A percentile compares a stretch with the other conserved stretches of the same genome.
phyloP scores from a whole-genome alignment of 164 flowering plant species.

The Vitis rupestris region DNA sequence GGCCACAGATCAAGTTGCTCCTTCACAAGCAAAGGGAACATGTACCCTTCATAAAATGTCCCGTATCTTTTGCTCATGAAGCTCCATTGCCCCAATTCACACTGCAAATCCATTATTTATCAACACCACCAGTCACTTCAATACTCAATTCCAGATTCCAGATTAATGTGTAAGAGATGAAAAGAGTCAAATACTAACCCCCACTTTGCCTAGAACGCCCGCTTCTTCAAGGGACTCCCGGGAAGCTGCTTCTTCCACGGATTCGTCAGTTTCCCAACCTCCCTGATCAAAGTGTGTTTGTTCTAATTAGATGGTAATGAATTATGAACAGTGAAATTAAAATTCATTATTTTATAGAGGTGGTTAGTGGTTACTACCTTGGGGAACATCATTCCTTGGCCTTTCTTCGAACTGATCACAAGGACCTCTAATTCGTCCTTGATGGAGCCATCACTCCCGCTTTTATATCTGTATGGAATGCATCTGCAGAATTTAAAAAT shows the following conservation, averaged over 20 bases:
- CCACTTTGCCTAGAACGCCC: slow-evolving; percentile 52
- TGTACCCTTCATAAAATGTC: slow-evolving; percentile 56
- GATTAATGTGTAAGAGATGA: background rate
- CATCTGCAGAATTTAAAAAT: slow-evolving; percentile 37
- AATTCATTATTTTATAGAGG: too few species aligned
- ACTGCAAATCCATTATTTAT: slow-evolving; percentile 27
- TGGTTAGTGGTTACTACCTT: slow-evolving; percentile 30
- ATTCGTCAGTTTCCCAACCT: slow-evolving; percentile 71
- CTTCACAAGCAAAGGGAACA: slow-evolving; percentile 74
- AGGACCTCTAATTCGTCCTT: slow-evolving; percentile 46
- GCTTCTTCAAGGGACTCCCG: slow-evolving; percentile 69
- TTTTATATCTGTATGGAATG: slow-evolving; percentile 58
- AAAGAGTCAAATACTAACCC: slow-evolving; percentile 25
- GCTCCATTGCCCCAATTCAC: slow-evolving; percentile 64
- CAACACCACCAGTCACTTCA: background rate
- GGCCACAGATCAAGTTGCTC: slow-evolving; percentile 86
- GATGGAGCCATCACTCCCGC: slow-evolving; percentile 4
- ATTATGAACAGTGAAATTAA: background rate
- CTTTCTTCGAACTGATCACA: slow-evolving; percentile 55
- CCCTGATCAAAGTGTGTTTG: slow-evolving; percentile 28
- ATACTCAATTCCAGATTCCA: slow-evolving; percentile 7
- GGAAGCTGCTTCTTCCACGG: slow-evolving; percentile 46
- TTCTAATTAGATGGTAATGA: background rate
- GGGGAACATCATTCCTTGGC: slow-evolving; percentile 55
- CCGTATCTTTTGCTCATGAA: slow-evolving; percentile 70